A percentile compares a stretch with the other conserved stretches of the same genome.
Conservation (phyloP, 768 basidiomycete genomes). For the Psilocybe sp. region DNA sequence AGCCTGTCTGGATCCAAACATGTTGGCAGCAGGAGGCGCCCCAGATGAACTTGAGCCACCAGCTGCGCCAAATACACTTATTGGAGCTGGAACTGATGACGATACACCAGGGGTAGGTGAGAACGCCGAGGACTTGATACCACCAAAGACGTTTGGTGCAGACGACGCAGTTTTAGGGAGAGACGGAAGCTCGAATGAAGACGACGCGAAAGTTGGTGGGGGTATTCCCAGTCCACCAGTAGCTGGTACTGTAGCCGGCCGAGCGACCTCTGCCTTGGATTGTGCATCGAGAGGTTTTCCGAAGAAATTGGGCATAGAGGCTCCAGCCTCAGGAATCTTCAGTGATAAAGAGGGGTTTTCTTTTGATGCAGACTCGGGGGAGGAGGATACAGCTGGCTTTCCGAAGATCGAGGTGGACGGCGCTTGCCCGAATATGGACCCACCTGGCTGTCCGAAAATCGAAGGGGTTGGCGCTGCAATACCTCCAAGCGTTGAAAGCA, state of each 20-base stretch:
- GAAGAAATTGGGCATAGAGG: slow-evolving; percentile 12
- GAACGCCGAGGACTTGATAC: slow-evolving; percentile 4
- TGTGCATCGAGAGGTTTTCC: slow-evolving; percentile 5
- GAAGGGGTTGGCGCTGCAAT: slow-evolving; percentile 12
- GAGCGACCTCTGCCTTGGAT: neutral
- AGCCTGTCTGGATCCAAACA: neutral
- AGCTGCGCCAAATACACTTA: slow-evolving; percentile 1
- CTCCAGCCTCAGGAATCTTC: slow-evolving; percentile 6
- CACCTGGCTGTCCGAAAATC: slow-evolving; percentile 5
- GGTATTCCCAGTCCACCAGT: neutral
- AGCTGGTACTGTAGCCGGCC: neutral
- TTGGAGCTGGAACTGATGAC: neutral
- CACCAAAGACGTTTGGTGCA: neutral
- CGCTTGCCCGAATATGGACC: too few species aligned
- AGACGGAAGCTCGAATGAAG: neutral
- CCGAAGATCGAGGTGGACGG: slow-evolving; percentile 4
- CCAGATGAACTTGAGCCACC: neutral
- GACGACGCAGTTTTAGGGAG: neutral
- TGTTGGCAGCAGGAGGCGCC: slow-evolving; percentile 4
- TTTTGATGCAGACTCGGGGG: neutral
- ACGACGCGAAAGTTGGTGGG: neutral
- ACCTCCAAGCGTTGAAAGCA: slow-evolving; percentile 30
- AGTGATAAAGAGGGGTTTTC: slow-evolving; percentile 1
- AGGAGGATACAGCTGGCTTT: neutral
- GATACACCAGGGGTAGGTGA: neutral